Conservation (phyloP, 139 green algal genomes). For the Nannochloris sp. region DNA sequence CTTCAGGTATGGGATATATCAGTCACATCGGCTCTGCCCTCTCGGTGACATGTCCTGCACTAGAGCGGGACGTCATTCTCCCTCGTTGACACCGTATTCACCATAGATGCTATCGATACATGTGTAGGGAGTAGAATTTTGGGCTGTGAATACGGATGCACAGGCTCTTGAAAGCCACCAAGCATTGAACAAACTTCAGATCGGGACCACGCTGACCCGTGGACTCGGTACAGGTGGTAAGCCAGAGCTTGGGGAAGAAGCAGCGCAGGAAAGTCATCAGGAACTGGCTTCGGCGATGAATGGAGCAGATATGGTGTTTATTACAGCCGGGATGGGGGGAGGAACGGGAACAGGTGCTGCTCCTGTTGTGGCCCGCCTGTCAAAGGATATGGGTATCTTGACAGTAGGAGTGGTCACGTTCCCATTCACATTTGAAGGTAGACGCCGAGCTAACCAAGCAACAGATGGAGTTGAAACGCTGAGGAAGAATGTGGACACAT, state of each 20-base stretch:
- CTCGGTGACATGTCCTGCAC: background rate
- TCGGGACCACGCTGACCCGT: constrained; percentile 79
- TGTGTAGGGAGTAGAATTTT: constrained; percentile 87
- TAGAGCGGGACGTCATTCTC: background rate
- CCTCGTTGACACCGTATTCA: background rate
- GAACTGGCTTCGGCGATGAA: constrained; percentile 44
- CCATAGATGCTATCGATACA: background rate
- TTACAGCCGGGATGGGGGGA: constrained; percentile 88
- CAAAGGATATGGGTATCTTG: constrained; percentile 81
- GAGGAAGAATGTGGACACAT: constrained; percentile 82
- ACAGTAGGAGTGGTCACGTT: constrained; percentile 95
- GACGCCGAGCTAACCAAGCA: constrained; percentile 60
- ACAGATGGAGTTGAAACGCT: constrained; percentile 64
- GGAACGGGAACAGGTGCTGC: constrained; percentile 91
- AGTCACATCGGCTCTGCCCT: background rate
- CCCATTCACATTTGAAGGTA: constrained; percentile 94
- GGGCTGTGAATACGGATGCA: constrained; percentile 92
- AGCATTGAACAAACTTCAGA: constrained; percentile 84
- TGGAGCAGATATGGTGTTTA: constrained; percentile 63
- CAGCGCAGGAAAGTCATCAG: constrained; percentile 81
- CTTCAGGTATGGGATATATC: constrained; percentile 51
- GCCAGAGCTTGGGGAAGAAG: constrained; percentile 76
- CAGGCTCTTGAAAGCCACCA: constrained; percentile 82
- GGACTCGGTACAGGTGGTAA: constrained; percentile 91
- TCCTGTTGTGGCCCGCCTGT: constrained; percentile 75